A percentile compares a stretch with the other conserved stretches of the same genome.
These are phyloP conservation scores for Cladosporium oxysporum DNA, from an alignment of 2,329 filamentous ascomycete species.

Conservation along the genomic window DNA sequence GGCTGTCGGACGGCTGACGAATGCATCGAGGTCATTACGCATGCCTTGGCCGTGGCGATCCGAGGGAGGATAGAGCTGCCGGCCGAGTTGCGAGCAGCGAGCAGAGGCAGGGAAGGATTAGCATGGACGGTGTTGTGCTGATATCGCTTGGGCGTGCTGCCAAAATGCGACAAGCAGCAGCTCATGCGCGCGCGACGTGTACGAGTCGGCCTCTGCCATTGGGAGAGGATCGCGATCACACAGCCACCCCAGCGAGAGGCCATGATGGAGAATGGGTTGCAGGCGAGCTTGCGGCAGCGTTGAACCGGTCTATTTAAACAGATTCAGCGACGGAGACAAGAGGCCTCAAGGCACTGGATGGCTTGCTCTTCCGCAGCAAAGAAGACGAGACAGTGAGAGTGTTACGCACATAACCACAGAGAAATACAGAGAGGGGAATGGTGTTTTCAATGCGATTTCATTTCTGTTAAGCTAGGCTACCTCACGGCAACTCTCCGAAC, in stretches of 20 bases:
- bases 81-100: not conserved
- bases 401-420: not conserved
- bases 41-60: not conserved
- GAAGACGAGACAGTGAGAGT: not conserved
- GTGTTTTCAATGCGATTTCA: not conserved
- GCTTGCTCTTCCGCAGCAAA: too few species aligned
- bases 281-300: not conserved
- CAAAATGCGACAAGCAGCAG: too few species aligned
- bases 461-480: conserved; percentile 10
- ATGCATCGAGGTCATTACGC: not conserved
- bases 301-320: not conserved
- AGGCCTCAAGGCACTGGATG: too few species aligned
- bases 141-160: not conserved
- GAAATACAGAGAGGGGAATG: not conserved
- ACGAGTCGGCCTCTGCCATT: not conserved
- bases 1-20: not conserved
- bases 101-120: not conserved
- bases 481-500: conserved; percentile 5
- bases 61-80: not conserved
- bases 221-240: not conserved
- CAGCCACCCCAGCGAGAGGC: not conserved
- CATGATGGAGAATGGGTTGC: not conserved
- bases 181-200: not conserved
- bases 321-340: not conserved
- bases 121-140: not conserved